Evolutionary conservation across 139 green algal genomes (phyloP).

Genomic region (Yamagishiella unicocca): DNA sequence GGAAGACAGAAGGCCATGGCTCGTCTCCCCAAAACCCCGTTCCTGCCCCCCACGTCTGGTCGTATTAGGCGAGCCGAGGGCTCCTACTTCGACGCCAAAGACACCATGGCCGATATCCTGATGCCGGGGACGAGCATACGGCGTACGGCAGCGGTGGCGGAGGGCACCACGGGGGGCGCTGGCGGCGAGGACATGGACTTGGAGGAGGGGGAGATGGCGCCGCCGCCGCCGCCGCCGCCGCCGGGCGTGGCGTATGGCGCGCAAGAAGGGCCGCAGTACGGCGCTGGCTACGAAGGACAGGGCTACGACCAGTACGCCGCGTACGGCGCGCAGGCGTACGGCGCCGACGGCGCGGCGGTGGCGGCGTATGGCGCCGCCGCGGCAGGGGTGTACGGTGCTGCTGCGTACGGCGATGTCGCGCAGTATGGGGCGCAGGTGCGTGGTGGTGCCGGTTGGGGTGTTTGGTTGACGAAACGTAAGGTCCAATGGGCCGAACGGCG

Average conservation of each 20-base stretch:
- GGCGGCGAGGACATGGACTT: conserved; percentile 68
- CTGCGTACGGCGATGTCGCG: conserved; percentile 18
- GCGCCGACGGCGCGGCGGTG: not conserved
- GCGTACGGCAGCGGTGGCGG: not conserved
- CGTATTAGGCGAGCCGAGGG: conserved; percentile 41
- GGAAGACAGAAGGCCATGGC: no score
- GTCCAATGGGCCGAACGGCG: no score
- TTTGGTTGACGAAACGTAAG: no score
- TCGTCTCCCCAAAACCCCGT: no score
- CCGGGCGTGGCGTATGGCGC: conserved; percentile 3
- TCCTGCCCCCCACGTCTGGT: not conserved
- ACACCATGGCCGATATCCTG: conserved; percentile 47
- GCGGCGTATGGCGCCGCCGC: not conserved
- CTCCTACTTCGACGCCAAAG: conserved; percentile 56
- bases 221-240: conserved; percentile 29
- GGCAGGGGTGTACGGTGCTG: not conserved
- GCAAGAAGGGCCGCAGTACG: not conserved
- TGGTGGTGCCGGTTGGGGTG: no score
- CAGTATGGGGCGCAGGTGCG: not conserved
- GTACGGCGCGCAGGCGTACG: conserved; percentile 5
- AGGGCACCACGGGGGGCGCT: not conserved
- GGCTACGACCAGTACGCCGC: conserved; percentile 19
- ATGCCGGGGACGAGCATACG: conserved; percentile 23
- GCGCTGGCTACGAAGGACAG: conserved; percentile 23
- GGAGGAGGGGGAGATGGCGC: conserved; percentile 61